These are phyloP conservation scores for Paralagenidium karlingii DNA, from an alignment of 352 stramenopile genomes.

Conservation along the genomic window DNA sequence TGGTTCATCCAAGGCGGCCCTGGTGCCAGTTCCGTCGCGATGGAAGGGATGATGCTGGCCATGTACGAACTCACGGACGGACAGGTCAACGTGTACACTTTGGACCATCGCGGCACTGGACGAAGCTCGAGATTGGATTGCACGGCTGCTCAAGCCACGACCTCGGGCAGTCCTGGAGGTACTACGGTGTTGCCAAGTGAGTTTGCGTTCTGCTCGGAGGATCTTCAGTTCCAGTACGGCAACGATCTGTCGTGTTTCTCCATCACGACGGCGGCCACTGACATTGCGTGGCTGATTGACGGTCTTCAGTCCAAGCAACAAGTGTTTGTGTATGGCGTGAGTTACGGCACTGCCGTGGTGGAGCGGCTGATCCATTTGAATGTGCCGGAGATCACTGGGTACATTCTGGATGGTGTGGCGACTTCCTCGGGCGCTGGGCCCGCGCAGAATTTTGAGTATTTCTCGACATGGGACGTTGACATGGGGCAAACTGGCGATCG, in stretches of 20 bases:
- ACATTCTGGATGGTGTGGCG: conserved; percentile 9
- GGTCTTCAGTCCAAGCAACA: conserved; percentile 1
- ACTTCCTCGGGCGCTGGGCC: conserved; percentile 6
- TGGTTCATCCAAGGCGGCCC: conserved; percentile 32
- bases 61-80: not conserved
- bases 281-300: conserved; percentile 9
- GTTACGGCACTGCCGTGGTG: conserved; percentile 4
- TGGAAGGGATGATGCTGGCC: conserved; percentile 1
- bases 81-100: conserved; percentile 12
- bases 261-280: conserved; percentile 10
- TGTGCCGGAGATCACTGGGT: conserved; percentile 1
- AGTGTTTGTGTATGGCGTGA: conserved; percentile 11
- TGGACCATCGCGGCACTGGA: conserved; percentile 15
- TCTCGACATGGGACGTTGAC: conserved; percentile 4
- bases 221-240: conserved; percentile 5
- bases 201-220: conserved; percentile 5
- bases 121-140: conserved; percentile 9
- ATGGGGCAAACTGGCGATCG: conserved; percentile 1
- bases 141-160: conserved; percentile 7
- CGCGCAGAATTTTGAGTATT: conserved; percentile 7
- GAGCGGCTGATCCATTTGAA: conserved; percentile 12
- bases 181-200: conserved; percentile 5
- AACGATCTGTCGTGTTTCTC: conserved; percentile 6
- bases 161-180: conserved; percentile 2
- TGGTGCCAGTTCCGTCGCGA: conserved; percentile 2